Evolutionary conservation across 2,329 filamentous ascomycete species (phyloP), one percentile per base, ranked within the genome.

Genomic region (Septoria petroselini): DNA sequence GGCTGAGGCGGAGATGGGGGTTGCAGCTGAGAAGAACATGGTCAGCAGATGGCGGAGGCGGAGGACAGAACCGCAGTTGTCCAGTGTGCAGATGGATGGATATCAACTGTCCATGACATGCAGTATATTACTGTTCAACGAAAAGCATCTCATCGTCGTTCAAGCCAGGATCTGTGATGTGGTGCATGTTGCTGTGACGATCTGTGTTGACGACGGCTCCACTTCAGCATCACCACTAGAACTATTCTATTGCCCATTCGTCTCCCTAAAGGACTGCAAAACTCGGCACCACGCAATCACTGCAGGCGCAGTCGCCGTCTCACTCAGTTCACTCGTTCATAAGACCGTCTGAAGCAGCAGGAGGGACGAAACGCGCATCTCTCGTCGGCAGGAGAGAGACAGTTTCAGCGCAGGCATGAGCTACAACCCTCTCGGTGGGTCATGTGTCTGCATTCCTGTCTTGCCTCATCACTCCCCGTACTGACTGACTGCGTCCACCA

Each of bases 351-450:
- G n/a, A n/a, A n/a, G n/a, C n/a, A n/a, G n/a, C n/a, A n/a, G n/a
- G n/a, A n/a, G n/a, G n/a, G n/a, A n/a, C n/a, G n/a, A n/a, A n/a
- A n/a, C n/a, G n/a, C n/a, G n/a, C n/a, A n/a, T n/a, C n/a, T n/a
- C n/a, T n/a, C n/a, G n/a, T n/a, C n/a, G n/a, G 39, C 29, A 17
- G 42, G 29, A 12, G 18, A 23, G 18, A 14, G 34, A 42, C 17
- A 40, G 40, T 19, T 18, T 37, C 7, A 6, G 31, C 19, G 23
- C 35, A 37, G 39, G 40, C 41, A 60, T 60, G 56, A 57, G 54
- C 48, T 60, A 58, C 54, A 60, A 60, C 30, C 58, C 58, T 40
- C 52, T 58, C 50, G 57, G 57, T 59, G 44, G 34, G 57, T 59
- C 38, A 29, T 39, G 11, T 48, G 19, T 30, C 21, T 33, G 19